Percentiles rank a stretch among this genome's conserved stretches.
Conservation (phyloP, 495 filamentous ascomycete species). For the Penicillium coffeae region DNA sequence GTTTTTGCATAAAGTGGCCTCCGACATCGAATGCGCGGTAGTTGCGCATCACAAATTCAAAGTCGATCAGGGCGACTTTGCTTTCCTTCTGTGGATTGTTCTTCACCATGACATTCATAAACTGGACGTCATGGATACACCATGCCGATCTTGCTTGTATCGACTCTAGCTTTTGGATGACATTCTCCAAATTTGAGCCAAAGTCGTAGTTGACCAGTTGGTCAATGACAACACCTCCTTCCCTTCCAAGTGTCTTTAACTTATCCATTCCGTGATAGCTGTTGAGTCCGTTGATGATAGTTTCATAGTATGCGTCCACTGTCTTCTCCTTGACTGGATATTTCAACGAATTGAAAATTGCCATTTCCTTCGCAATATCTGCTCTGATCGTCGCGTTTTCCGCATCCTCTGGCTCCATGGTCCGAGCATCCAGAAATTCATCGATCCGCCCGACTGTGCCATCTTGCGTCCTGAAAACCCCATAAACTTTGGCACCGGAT, state of each 20-base stretch:
- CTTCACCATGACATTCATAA: conserved; percentile 30
- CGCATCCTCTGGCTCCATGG: conserved; percentile 26
- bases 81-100: conserved; percentile 21
- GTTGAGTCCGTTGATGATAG: conserved; percentile 13
- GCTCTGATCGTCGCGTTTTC: conserved; percentile 25
- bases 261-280: conserved; percentile 24
- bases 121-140: conserved; percentile 33
- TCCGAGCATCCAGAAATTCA: conserved; percentile 28
- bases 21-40: conserved; percentile 33
- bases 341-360: conserved; percentile 20
- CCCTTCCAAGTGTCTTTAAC: conserved; percentile 21
- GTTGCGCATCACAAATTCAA: conserved; percentile 30
- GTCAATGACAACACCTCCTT: conserved; percentile 26
- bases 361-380: conserved; percentile 24
- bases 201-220: conserved; percentile 26
- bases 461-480: conserved; percentile 26
- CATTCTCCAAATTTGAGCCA: conserved; percentile 10
- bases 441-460: conserved; percentile 25
- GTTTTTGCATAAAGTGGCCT: conserved; percentile 35
- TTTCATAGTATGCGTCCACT: conserved; percentile 16
- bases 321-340: conserved; percentile 16
- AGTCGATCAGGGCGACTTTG: conserved; percentile 26
- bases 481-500: conserved; percentile 25
- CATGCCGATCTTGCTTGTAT: conserved; percentile 22
- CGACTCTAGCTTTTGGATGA: conserved; percentile 19